Evolutionary conservation across 202 grass and related monocot species (phyloP), one percentile per base, ranked within the genome.

Genomic region (Setaria viridis): DNA sequence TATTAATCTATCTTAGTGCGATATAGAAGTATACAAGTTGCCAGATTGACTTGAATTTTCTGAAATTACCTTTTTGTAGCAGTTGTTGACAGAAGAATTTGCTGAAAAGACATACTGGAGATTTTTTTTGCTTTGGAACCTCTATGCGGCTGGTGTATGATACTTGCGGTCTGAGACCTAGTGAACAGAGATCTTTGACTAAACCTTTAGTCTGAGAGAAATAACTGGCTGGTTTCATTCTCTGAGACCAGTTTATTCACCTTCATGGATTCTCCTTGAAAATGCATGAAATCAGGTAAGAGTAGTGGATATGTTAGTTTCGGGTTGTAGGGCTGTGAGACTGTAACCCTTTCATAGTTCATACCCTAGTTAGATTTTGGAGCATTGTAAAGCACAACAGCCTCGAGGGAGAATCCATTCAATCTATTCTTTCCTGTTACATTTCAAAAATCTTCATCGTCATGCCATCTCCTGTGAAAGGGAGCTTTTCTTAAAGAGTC

Each of bases 11-110:
- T 76, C 49, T 35, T 60, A 76, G 17, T 62, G 13, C 74, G 53
- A 51, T 62, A 30, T 62, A 67, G 4, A 87, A 82, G 51, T 71
- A 49, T 63, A 47, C 12, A 55, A 35, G 21, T 56, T 84, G 55
- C 66, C 46, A 78, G 45, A 70, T 88, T 71, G 64, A 78, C 64
- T 64, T 82, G 4, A 20, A 42, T 11, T 70, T 78, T 78, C 46
- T 29, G 33, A 82, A 70, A 77, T 82, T 69, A 1, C 43, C 45
- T 77, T 77, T 82, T 87, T 88, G 72, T 88, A 78, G 33, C 72
- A 65, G 56, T 79, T 79, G 37, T 56, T 83, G 65, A 64, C 67
- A 83, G 86, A 78, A 88, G 80, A 83, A 84, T 62, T 62, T 65
- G 34, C 65, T 55, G 58, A 78, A 83, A 83, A 78, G 72, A 59